Percentiles rank a stretch among this genome's conserved stretches.
Conservation (phyloP, 805 yeast species). For the Teunomyces lycoperdinae region DNA sequence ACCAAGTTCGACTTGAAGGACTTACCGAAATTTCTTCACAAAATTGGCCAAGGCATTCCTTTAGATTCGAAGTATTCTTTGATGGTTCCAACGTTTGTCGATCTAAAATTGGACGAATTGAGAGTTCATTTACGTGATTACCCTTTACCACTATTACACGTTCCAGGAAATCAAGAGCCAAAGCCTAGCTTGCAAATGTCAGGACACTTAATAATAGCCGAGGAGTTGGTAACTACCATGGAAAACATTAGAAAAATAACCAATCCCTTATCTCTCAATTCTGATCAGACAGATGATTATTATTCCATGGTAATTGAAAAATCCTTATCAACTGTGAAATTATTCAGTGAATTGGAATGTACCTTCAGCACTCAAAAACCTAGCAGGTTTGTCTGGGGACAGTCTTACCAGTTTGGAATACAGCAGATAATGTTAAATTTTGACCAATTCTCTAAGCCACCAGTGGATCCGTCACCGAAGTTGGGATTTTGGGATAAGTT, state of each 20-base stretch:
- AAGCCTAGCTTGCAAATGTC: slow-evolving; percentile 31
- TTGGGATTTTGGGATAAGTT: slow-evolving; percentile 94
- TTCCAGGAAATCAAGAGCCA: slow-evolving; percentile 49
- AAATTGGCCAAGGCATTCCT: slow-evolving; percentile 84
- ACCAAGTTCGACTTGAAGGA: slow-evolving; percentile 31
- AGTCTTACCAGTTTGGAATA: slow-evolving; percentile 77
- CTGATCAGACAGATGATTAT: slow-evolving; percentile 30
- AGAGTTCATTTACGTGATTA: slow-evolving; percentile 78
- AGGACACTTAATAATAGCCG: slow-evolving; percentile 72
- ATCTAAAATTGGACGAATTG: slow-evolving; percentile 56
- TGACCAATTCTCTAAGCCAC: slow-evolving; percentile 86
- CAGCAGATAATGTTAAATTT: slow-evolving; percentile 75
- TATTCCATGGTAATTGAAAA: slow-evolving; percentile 67
- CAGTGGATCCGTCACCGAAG: slow-evolving; percentile 79
- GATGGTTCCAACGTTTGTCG: slow-evolving; percentile 60
- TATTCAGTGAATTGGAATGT: slow-evolving; percentile 60
- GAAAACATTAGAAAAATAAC: slow-evolving; percentile 56
- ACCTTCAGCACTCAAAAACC: slow-evolving; percentile 54
- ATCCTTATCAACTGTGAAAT: slow-evolving; percentile 72
- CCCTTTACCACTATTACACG: slow-evolving; percentile 76
- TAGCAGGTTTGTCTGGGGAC: slow-evolving; percentile 78
- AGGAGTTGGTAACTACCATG: slow-evolving; percentile 50
- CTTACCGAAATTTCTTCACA: slow-evolving; percentile 60
- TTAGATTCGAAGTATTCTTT: slow-evolving; percentile 63
- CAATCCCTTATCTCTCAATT: slow-evolving; percentile 60